Evolutionary conservation across 1,284 basidiomycete genomes (phyloP), one percentile per base, ranked within the genome.

Genomic region (Melampsora americana): DNA sequence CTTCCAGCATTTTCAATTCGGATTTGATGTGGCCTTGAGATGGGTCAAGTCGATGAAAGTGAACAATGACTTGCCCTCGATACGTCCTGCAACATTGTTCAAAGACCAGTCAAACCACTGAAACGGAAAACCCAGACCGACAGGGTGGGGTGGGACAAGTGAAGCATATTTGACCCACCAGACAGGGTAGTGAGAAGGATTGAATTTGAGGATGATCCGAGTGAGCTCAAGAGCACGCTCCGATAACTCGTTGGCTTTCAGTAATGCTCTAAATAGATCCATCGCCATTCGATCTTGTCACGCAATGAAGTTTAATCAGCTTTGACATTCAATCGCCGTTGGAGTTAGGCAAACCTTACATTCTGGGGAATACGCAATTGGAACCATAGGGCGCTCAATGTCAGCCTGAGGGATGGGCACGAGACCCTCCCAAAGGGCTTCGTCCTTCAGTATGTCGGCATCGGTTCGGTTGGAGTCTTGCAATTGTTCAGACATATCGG

Each of bases 181-280:
- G 78, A 93, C 92, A 66, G 93, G 91, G 82, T 96, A 97, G 82
- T 96, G 95, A 1, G 92, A 92, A 5, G 93, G 92, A 82, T 96
- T 96, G 84, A 90, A 85, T 39, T 89, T 86, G 78, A 97, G 93
- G 79, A 96, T 88, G 65, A 85, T 85, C 83, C 94, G 90, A 0
- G 94, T 97, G 65, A 97, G 86, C 79, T 89, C 87, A 61, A 97
- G 87, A 6, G 90, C 92, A 46, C 94, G 87, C 46, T 87, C 84
- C 78, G 89, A 92, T 83, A 88, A 88, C 84, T 97, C 94, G 5
- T 87, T 88, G 0, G 85, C 84, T 79, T 89, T 88, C 59, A 92
- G 86, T 76, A 96, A 86, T 0, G 89, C 93, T 77, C 94, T 89
- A 82, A 97, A 94, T 83, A 94, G 93, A 80, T 92, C 88, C 79